Percentiles rank a stretch among this genome's conserved stretches.
Conservation (phyloP, 257 asterid species). For the Echites panduratus region DNA sequence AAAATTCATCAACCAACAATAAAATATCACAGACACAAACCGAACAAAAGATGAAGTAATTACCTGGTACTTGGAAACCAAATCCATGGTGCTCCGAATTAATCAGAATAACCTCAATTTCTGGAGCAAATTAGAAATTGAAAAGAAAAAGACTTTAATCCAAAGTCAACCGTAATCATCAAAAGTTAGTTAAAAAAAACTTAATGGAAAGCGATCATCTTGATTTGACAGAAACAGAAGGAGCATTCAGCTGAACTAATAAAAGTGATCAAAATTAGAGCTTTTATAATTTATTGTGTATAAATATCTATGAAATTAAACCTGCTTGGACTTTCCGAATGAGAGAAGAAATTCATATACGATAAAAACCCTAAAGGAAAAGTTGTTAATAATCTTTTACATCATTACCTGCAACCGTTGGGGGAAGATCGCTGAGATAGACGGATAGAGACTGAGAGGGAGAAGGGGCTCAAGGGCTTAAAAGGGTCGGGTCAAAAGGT, state of each 20-base stretch:
- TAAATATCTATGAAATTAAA: not conserved
- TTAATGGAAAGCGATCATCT: not conserved
- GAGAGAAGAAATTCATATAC: not conserved
- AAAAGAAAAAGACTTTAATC: not conserved
- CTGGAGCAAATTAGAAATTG: conserved; percentile 37
- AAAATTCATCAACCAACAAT: not conserved
- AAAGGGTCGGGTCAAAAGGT: conserved; percentile 29
- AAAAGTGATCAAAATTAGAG: not conserved
- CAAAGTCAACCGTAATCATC: conserved; percentile 10
- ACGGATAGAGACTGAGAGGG: conserved; percentile 1
- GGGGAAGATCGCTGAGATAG: conserved; percentile 12
- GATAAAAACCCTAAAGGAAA: not conserved
- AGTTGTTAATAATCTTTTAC: not conserved
- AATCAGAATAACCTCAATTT: conserved; percentile 26
- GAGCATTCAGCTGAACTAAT: conserved; percentile 3
- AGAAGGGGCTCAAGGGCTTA: not conserved
- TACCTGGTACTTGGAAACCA: conserved; percentile 91
- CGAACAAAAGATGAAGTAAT: not conserved
- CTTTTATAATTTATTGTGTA: not conserved
- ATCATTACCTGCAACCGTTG: conserved; percentile 5
- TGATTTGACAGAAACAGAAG: not conserved
- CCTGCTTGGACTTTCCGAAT: no score
- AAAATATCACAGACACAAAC: conserved; percentile 1
- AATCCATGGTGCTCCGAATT: conserved; percentile 47
- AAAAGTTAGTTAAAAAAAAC: not conserved